Base-by-base conservation (phyloP, 2,329 filamentous ascomycete genomes). In the Emydomyces testavorans region DNA sequence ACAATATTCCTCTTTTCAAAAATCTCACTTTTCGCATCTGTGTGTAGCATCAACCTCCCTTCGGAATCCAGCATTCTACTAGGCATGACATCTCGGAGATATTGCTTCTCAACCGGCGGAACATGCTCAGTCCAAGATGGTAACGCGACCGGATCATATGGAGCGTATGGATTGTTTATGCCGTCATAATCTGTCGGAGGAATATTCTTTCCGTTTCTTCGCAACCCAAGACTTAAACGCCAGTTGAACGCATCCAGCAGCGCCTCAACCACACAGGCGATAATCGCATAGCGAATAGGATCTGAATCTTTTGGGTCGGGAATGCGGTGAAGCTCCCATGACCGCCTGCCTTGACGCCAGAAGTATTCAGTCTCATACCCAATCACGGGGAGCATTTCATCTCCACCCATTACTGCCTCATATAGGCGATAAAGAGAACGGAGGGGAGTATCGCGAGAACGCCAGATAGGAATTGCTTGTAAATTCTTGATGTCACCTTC, bases 211-310 rank as follows among this genome's bases (percentile, higher is more conserved):
- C 45, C 38, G 38, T 57, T 39, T 31, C 57, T 51, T 11, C 52
- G 52, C 50, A 55, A 35, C 3, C 54, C 55, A 28, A 55, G 46
- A 44, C 56, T 52, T 11, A 60, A 41, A 2, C 54, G 52, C 50
- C 55, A 60, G 36, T 61, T 61, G 31, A 60, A 57, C 5, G 57
- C 52, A 8, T 53, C 38, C 3, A 50, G 52, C 28, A 60, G 31
- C 16, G 53, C 51, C 24, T 60, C 58, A 3, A 53, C 46, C 7
- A 61, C 50, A 39, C 55, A 56, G 7, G 58, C 58, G 32, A 61
- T 47, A 31, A 60, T 53, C 8, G 58, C 58, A 41, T 61, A 60
- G 20, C 58, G 55, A 43, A 60, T 47, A n/a, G 57, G 58, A 52
- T 60, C 52, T 6, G 48, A 37, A 35, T 60, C 58, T 6, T 32